These are phyloP conservation scores for Aspergillus terreus DNA, from an alignment of 2,329 filamentous ascomycete species.

Conservation along the genomic window DNA sequence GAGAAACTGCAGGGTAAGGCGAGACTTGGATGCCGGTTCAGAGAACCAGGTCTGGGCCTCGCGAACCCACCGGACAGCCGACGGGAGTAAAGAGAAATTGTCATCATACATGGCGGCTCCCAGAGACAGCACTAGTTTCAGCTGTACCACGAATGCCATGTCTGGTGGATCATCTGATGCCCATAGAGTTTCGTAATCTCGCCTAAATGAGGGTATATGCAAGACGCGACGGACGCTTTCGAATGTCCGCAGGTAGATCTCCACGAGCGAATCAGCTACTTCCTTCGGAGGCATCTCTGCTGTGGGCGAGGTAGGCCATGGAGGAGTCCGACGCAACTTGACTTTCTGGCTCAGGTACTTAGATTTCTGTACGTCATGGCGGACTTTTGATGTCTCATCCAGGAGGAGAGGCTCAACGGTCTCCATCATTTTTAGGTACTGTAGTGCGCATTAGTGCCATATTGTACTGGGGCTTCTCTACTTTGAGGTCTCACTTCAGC, in stretches of 20 bases:
- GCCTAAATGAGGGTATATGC: slow-evolving; percentile 54
- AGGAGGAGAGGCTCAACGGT: slow-evolving; percentile 40
- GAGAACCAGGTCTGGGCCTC: slow-evolving; percentile 56
- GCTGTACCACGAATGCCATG: slow-evolving; percentile 49
- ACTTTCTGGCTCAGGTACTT: slow-evolving; percentile 53
- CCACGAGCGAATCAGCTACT: slow-evolving; percentile 49
- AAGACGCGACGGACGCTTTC: slow-evolving; percentile 56
- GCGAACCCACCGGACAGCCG: slow-evolving; percentile 54
- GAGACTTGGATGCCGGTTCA: slow-evolving; percentile 52
- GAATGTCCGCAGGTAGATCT: slow-evolving; percentile 53
- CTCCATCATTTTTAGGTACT: slow-evolving; percentile 35
- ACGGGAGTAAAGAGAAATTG: slow-evolving; percentile 46
- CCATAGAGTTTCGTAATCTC: slow-evolving; percentile 56
- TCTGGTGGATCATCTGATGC: slow-evolving; percentile 22
- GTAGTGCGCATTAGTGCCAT: not conserved
- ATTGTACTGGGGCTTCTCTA: too few species aligned
- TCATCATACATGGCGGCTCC: slow-evolving; percentile 52
- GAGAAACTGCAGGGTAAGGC: slow-evolving; percentile 49
- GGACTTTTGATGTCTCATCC: slow-evolving; percentile 36
- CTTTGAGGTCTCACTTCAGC: slow-evolving; percentile 37
- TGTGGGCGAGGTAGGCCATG: slow-evolving; percentile 46
- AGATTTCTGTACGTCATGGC: slow-evolving; percentile 44
- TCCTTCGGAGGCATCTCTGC: slow-evolving; percentile 42
- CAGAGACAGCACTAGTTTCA: slow-evolving; percentile 58
- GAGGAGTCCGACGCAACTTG: slow-evolving; percentile 47